A percentile compares a stretch with the other conserved stretches of the same genome.
These are phyloP conservation scores for Antarctomyces pellizariae DNA, from an alignment of 495 filamentous ascomycete genomes.

Conservation along the genomic window DNA sequence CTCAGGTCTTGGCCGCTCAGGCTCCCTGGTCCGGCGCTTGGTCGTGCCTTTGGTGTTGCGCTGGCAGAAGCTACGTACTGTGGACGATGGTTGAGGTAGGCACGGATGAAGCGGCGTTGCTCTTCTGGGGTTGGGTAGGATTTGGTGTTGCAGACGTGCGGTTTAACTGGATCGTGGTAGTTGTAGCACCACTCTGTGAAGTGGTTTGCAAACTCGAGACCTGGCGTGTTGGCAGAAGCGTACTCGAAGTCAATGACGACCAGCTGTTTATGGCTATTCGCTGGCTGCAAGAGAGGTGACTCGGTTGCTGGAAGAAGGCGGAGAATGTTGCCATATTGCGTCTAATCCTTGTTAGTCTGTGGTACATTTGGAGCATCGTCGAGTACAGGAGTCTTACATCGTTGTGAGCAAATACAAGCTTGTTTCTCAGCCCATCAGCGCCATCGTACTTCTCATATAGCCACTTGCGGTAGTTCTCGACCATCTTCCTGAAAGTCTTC, in stretches of 20 bases:
- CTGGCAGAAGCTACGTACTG: slow-evolving; percentile 24
- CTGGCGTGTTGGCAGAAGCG: slow-evolving; percentile 68
- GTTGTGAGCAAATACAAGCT: slow-evolving; percentile 87
- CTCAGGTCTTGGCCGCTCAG: too few species aligned
- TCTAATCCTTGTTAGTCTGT: slow-evolving; percentile 26
- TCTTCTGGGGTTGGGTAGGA: slow-evolving; percentile 59
- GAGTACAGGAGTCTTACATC: slow-evolving; percentile 37
- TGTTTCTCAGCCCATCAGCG: slow-evolving; percentile 35
- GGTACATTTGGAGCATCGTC: not conserved
- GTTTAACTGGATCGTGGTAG: slow-evolving; percentile 47
- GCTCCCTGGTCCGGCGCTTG: slow-evolving; percentile 13
- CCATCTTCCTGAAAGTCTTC: slow-evolving; percentile 47
- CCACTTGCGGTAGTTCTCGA: slow-evolving; percentile 59
- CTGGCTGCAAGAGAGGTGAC: slow-evolving; percentile 70
- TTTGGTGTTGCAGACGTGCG: slow-evolving; percentile 42
- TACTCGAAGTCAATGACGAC: slow-evolving; percentile 99
- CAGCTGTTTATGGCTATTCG: slow-evolving; percentile 83
- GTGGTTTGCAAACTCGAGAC: slow-evolving; percentile 91
- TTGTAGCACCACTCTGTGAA: slow-evolving; percentile 98
- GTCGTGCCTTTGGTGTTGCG: slow-evolving; percentile 28
- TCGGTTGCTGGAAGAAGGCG: slow-evolving; percentile 64
- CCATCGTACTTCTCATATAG: slow-evolving; percentile 50
- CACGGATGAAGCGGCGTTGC: slow-evolving; percentile 59
- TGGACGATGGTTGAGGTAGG: slow-evolving; percentile 66
- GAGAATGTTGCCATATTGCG: slow-evolving; percentile 95